Evolutionary conservation across 805 yeast species (phyloP).

Genomic region (Trichomonascus vanleenenianus): DNA sequence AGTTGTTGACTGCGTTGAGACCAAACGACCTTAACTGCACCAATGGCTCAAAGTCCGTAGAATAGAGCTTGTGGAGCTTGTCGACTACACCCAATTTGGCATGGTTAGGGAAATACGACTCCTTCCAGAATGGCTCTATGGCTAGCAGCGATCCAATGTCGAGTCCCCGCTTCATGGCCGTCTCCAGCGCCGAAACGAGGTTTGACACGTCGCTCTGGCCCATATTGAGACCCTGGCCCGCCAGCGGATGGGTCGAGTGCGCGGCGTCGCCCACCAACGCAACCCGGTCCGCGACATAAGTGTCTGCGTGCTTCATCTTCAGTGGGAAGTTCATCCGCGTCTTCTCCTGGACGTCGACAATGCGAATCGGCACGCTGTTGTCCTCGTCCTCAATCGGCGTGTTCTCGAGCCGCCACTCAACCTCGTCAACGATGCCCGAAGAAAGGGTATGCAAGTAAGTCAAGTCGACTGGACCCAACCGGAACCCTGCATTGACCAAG

Average conservation of each 20-base stretch:
- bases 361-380: slow-evolving; percentile 58
- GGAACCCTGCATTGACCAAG: slow-evolving; percentile 78
- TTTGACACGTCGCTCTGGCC: slow-evolving; percentile 88
- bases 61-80: slow-evolving; percentile 79
- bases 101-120: slow-evolving; percentile 76
- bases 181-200: slow-evolving; percentile 60
- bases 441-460: slow-evolving; percentile 50
- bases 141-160: slow-evolving; percentile 81
- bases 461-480: slow-evolving; percentile 71
- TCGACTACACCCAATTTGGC: slow-evolving; percentile 81
- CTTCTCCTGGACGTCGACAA: slow-evolving; percentile 47
- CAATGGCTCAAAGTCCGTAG: slow-evolving; percentile 63
- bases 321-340: slow-evolving; percentile 87
- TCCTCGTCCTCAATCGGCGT: slow-evolving; percentile 41
- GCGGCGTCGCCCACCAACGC: slow-evolving; percentile 99
- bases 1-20: slow-evolving; percentile 54
- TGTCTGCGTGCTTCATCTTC: slow-evolving; percentile 82
- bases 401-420: slow-evolving; percentile 58
- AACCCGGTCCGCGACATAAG: slow-evolving; percentile 72
- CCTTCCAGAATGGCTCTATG: slow-evolving; percentile 79
- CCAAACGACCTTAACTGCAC: slow-evolving; percentile 74
- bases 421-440: slow-evolving; percentile 51
- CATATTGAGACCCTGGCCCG: slow-evolving; percentile 97
- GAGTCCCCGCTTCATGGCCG: slow-evolving; percentile 65
- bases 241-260: slow-evolving; percentile 93